These are phyloP conservation scores for Yamadazyma oceani DNA, from an alignment of 1,139 yeast species.

Conservation along the genomic window DNA sequence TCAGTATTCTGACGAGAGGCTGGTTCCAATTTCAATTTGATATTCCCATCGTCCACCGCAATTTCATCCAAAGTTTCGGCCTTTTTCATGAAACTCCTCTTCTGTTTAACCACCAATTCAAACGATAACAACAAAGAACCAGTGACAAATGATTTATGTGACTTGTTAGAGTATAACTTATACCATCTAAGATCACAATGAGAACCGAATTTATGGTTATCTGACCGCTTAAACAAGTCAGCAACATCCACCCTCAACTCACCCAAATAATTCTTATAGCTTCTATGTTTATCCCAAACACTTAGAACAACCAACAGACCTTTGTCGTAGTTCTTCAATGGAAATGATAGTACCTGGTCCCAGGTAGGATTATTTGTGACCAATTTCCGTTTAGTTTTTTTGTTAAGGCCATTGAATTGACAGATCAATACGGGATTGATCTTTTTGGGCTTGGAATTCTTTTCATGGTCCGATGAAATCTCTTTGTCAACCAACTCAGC, in stretches of 20 bases:
- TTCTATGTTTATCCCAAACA: slow-evolving; percentile 48
- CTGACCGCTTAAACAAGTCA: slow-evolving; percentile 35
- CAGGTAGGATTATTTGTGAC: slow-evolving; percentile 46
- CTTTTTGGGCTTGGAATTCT: slow-evolving; percentile 12
- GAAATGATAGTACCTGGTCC: slow-evolving; percentile 39
- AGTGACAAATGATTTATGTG: slow-evolving; percentile 51
- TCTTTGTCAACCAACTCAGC: slow-evolving; percentile 34
- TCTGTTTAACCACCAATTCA: slow-evolving; percentile 35
- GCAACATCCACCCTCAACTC: slow-evolving; percentile 49
- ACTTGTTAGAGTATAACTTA: slow-evolving; percentile 46
- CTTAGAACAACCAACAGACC: slow-evolving; percentile 32
- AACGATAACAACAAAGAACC: slow-evolving; percentile 59
- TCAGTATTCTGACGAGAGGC: slow-evolving; percentile 18
- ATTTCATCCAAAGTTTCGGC: slow-evolving; percentile 8
- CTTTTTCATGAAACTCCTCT: slow-evolving; percentile 10
- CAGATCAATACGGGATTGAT: slow-evolving; percentile 41
- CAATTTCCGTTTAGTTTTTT: slow-evolving; percentile 35
- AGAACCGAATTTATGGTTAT: slow-evolving; percentile 17
- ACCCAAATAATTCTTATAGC: slow-evolving; percentile 54
- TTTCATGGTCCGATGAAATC: slow-evolving; percentile 9
- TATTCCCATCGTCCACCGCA: slow-evolving; percentile 3
- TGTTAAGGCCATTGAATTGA: slow-evolving; percentile 30
- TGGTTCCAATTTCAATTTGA: slow-evolving; percentile 21
- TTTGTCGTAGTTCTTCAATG: slow-evolving; percentile 30
- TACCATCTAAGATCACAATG: slow-evolving; percentile 49